Evolutionary conservation across 2,329 filamentous ascomycete genomes (phyloP).

Genomic region (Harringtonia aguacate): DNA sequence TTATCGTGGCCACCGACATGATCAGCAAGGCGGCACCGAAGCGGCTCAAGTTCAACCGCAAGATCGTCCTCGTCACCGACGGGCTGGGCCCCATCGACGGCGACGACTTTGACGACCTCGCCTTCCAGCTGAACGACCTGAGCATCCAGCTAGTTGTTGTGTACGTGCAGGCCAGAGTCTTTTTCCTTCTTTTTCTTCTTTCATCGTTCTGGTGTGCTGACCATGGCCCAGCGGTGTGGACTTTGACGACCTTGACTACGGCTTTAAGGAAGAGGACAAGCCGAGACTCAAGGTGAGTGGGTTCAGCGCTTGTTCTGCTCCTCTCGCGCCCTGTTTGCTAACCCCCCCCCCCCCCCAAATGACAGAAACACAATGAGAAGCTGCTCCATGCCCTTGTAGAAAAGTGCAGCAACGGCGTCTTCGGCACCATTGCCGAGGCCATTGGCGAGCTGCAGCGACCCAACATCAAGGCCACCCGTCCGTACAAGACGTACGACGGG

Average conservation of each 20-base stretch:
- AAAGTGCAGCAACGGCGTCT: conserved; percentile 55
- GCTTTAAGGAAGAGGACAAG: conserved; percentile 88
- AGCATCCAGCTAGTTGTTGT: conserved; percentile 70
- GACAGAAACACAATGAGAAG: conserved; percentile 55
- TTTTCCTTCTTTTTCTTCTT: background rate
- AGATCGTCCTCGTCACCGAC: conserved; percentile 79
- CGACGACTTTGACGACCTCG: conserved; percentile 60
- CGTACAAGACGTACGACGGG: conserved; percentile 72
- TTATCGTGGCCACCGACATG: conserved; percentile 80
- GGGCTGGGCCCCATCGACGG: conserved; percentile 62
- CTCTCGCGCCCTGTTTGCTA: background rate
- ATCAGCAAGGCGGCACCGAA: conserved; percentile 63
- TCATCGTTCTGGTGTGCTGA: background rate
- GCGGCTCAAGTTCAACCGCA: conserved; percentile 69
- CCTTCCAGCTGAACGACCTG: conserved; percentile 61
- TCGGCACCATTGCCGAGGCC: conserved; percentile 79
- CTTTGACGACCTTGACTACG: conserved; percentile 84
- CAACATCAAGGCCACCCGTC: conserved; percentile 62
- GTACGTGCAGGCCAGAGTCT: conserved; percentile 34
- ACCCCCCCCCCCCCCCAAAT: too few relatives aligned
- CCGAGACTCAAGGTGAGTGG: conserved; percentile 49
- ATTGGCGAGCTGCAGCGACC: conserved; percentile 71
- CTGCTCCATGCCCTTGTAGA: conserved; percentile 55
- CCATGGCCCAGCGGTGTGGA: conserved; percentile 59
- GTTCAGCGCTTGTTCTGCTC: background rate